Base-by-base conservation (phyloP, 257 asterid species). In the Salvia miltiorrhiza region DNA sequence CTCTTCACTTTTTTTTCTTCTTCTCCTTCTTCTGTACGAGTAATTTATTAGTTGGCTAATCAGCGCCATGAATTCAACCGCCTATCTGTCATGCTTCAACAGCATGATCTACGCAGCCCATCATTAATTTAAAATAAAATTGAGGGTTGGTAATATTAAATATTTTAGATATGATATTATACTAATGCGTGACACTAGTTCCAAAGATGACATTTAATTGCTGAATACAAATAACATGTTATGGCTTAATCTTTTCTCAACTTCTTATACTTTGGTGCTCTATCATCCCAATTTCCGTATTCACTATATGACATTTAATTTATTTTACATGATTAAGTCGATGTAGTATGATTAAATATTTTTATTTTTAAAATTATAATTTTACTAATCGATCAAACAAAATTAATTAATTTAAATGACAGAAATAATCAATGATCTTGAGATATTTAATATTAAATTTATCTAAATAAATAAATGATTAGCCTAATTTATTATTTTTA, bases 81-180 rank as follows among this genome's bases (percentile, higher is more conserved):
- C 40, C 64, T 47, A 21, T 26, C 55, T 70, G 70, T 67, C 81
- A 56, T 62, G 19, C 48, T 48, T 71, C 40, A 61, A 55, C 59
- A 28, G 79, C 81, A 81, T 74, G 81, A 78, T 81, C 70, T 47
- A 53, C 14, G 79, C 80, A 45, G 69, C 69, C 69, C 35, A n/a
- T 9, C 70, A 43, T 63, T 49, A 20, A 4, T 47, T 73, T 45
- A 30, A 60, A 5, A 9, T 21, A 2, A 5, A 37, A n/a, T n/a
- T 23, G 47, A 60, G 3, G 35, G 30, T 26, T 6, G 62, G 41
- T 23, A 32, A 23, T 59, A 33, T 21, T n/a, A n/a, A n/a, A n/a
- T 62, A 49, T 41, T 37, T 30, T 50, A 12, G 56, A 12, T 56
- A 45, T 47, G 1, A 43, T 52, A 53, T 39, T 47, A 45, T 70